These are phyloP conservation scores for Ustilago sp. DNA, from an alignment of 1,284 basidiomycete species.

Conservation along the genomic window DNA sequence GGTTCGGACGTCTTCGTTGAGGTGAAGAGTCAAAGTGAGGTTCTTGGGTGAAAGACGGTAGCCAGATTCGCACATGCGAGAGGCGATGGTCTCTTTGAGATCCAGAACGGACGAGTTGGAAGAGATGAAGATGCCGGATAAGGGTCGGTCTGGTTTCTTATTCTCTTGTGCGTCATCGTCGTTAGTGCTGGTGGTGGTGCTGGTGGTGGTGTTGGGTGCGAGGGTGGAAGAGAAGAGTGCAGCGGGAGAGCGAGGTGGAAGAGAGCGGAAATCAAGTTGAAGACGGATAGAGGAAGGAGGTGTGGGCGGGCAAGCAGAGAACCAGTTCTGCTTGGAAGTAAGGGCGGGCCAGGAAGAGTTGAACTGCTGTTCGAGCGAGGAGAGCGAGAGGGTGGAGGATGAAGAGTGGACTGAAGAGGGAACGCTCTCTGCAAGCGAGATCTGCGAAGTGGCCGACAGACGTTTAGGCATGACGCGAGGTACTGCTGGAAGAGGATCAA, in stretches of 20 bases:
- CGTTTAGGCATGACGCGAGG: slow-evolving; percentile 21
- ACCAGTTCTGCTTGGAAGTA: slow-evolving; percentile 20
- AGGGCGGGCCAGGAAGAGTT: slow-evolving; percentile 21
- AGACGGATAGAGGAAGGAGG: slow-evolving; percentile 43
- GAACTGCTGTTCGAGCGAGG: slow-evolving; percentile 18
- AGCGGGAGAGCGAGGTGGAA: slow-evolving; percentile 21
- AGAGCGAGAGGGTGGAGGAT: slow-evolving; percentile 24
- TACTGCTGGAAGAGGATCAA: slow-evolving; percentile 18
- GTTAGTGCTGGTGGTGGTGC: neutral
- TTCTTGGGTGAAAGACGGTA: slow-evolving; percentile 36
- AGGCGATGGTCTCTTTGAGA: slow-evolving; percentile 36
- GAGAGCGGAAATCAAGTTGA: slow-evolving; percentile 29
- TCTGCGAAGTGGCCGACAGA: slow-evolving; percentile 23
- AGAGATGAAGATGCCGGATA: slow-evolving; percentile 37
- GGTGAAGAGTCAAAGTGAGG: slow-evolving; percentile 26
- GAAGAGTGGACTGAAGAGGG: slow-evolving; percentile 9
- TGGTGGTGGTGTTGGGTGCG: neutral
- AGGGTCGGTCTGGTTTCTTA: slow-evolving; percentile 9
- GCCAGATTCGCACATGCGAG: slow-evolving; percentile 24
- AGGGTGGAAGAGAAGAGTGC: slow-evolving; percentile 1
- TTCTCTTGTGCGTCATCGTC: neutral
- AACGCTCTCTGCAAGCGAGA: slow-evolving; percentile 25
- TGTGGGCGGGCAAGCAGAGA: slow-evolving; percentile 38
- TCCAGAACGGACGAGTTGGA: slow-evolving; percentile 43
- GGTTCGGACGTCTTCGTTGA: slow-evolving; percentile 15